Evolutionary conservation across 441 rosid genomes (phyloP), one percentile per base, ranked within the genome.

Genomic region (Populus tomentosa): DNA sequence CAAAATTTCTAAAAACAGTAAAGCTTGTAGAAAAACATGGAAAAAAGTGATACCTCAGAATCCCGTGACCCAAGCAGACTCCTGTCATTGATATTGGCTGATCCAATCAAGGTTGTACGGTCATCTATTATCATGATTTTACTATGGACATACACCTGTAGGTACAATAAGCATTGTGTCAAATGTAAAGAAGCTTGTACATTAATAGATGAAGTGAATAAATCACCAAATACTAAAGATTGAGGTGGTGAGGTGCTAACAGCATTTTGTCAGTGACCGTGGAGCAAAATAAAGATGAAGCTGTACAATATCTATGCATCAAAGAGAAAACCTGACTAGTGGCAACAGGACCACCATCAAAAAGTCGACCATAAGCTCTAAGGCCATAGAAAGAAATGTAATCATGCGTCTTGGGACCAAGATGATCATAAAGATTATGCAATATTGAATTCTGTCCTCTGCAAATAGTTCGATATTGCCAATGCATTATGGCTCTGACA

Each of bases 401-500:
- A 75, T 93, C 97, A 66, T 88, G 86, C 42, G 90, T 85, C 84
- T 84, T 93, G 46, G 92, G 81, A 80, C 99, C 99, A 72, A 97
- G 87, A 78, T 87, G 83, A 65, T 89, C 85, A 77, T 79, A 80
- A 78, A 97, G 97, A 78, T 91, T 91, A 80, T 93, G 91, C 84
- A 97, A 83, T 81, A 97, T 92, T 35, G 99, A 97, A 82, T 84
- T 87, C 26, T 88, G 97, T 83, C 98, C 97, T 84, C 98, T 85
- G 89, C 89, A 89, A 76, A 97, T 92, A 82, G 98, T 94, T 82
- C 98, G 90, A 85, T 94, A 89, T 87, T 97, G 98, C 98, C 98
- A 97, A 80, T 97, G 98, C 98, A 93, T 92, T 84, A 94, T 93
- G 77, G 99, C 98, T 93, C 98, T 93, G 59, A 97, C 95, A 81